Evolutionary conservation across 306 rosid species (phyloP).

Genomic region (Psophocarpus tetragonolobus): DNA sequence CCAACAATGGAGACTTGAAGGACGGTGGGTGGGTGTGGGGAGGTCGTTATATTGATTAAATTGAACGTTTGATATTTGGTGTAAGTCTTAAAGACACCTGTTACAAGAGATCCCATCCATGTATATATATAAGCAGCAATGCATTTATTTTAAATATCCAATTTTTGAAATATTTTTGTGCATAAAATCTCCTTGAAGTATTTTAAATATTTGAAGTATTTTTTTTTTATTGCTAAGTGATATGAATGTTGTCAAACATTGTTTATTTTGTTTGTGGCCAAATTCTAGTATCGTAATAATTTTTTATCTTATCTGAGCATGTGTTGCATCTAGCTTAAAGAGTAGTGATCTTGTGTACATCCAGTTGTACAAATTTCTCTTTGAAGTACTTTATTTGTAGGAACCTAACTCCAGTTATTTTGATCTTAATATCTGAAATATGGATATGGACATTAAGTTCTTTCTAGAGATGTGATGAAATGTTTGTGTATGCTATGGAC

Average conservation of each 20-base stretch:
- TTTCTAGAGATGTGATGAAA: constrained; percentile 12
- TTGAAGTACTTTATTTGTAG: not conserved
- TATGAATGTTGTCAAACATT: not conserved
- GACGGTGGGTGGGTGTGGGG: too few relatives aligned
- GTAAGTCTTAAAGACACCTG: too few relatives aligned
- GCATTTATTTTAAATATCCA: not conserved
- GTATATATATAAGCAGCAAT: not conserved
- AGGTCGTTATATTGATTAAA: too few relatives aligned
- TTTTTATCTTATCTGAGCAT: not conserved
- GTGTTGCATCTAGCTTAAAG: not conserved
- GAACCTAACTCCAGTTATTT: constrained; percentile 6
- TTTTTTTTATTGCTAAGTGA: not conserved
- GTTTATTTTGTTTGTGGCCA: constrained; percentile 16
- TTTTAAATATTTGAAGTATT: not conserved
- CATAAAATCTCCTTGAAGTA: constrained; percentile 16
- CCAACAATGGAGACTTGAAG: too few relatives aligned
- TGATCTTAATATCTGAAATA: not conserved
- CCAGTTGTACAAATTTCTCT: not conserved
- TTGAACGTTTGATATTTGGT: too few relatives aligned
- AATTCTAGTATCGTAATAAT: not conserved
- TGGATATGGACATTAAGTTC: not conserved
- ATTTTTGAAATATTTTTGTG: not conserved
- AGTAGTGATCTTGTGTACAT: not conserved
- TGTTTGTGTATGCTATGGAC: constrained; percentile 4
- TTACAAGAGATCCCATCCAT: too few relatives aligned